A percentile compares a stretch with the other conserved stretches of the same genome.
These are phyloP conservation scores for Penicillium brevicompactum DNA, from an alignment of 2,329 filamentous ascomycete genomes.

Conservation along the genomic window DNA sequence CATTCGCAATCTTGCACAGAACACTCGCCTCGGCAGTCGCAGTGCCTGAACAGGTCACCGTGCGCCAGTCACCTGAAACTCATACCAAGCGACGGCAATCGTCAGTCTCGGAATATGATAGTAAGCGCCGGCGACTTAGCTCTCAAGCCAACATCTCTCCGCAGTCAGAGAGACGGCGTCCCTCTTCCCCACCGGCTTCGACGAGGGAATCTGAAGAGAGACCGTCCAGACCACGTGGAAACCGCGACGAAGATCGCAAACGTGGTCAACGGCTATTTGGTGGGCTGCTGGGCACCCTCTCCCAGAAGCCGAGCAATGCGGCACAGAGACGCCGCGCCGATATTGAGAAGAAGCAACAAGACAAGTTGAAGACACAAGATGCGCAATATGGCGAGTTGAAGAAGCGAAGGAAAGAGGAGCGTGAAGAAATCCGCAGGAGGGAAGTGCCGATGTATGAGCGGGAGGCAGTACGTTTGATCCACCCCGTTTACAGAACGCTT, in stretches of 20 bases:
- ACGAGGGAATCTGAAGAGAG: constrained; percentile 19
- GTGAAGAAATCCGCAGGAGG: constrained; percentile 62
- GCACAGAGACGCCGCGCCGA: constrained; percentile 71
- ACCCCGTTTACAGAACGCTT: neutral
- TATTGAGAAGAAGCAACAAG: constrained; percentile 79
- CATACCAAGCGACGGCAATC: constrained; percentile 57
- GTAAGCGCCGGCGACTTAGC: constrained; percentile 57
- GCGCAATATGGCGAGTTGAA: constrained; percentile 70
- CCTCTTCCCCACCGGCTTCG: constrained; percentile 24
- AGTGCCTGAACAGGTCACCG: constrained; percentile 47
- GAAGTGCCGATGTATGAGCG: constrained; percentile 78
- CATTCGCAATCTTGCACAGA: constrained; percentile 12
- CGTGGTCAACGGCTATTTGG: constrained; percentile 86
- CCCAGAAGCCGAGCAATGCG: constrained; percentile 67
- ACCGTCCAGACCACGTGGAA: constrained; percentile 31
- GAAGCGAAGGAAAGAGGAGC: constrained; percentile 65
- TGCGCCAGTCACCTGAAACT: constrained; percentile 32
- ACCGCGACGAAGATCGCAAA: constrained; percentile 74
- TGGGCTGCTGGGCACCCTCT: constrained; percentile 74
- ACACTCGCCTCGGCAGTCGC: constrained; percentile 57
- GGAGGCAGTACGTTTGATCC: constrained; percentile 63
- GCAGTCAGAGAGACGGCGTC: constrained; percentile 24
- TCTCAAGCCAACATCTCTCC: constrained; percentile 30
- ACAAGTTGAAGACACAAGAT: constrained; percentile 75
- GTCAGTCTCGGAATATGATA: constrained; percentile 51